Conservation (phyloP, 2,329 filamentous ascomycete genomes). For the Alternaria atra region DNA sequence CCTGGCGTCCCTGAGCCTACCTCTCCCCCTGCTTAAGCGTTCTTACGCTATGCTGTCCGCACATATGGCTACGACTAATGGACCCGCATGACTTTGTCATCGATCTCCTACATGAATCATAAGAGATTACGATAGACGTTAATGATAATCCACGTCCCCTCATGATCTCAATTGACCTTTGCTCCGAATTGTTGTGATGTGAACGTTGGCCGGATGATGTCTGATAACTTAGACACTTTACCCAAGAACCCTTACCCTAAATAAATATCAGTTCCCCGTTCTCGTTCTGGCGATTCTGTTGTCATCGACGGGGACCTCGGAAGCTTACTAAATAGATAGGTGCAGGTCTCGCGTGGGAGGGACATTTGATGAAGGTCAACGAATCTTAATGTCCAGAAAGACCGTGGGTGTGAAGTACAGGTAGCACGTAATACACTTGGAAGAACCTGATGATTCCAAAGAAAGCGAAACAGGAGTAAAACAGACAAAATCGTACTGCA, state of each 20-base stretch:
- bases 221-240: no score
- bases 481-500: not conserved
- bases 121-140: conserved; percentile 14
- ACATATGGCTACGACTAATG: conserved; percentile 1
- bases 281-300: not conserved
- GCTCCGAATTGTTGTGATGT: no score
- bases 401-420: not conserved
- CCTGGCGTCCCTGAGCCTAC: conserved; percentile 36
- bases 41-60: not conserved
- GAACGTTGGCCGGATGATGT: no score
- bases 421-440: not conserved
- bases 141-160: conserved; percentile 18
- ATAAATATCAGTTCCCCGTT: not conserved
- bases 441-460: not conserved
- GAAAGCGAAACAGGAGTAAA: not conserved
- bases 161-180: not conserved
- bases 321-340: not conserved
- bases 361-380: not conserved
- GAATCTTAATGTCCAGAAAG: not conserved
- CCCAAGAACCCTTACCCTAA: no score
- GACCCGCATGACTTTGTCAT: not conserved
- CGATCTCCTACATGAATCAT: not conserved
- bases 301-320: not conserved
- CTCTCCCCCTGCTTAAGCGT: conserved; percentile 27
- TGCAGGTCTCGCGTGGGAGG: not conserved